Evolutionary conservation across 2,329 filamentous ascomycete genomes (phyloP).

Genomic region (Bisporella sp.): DNA sequence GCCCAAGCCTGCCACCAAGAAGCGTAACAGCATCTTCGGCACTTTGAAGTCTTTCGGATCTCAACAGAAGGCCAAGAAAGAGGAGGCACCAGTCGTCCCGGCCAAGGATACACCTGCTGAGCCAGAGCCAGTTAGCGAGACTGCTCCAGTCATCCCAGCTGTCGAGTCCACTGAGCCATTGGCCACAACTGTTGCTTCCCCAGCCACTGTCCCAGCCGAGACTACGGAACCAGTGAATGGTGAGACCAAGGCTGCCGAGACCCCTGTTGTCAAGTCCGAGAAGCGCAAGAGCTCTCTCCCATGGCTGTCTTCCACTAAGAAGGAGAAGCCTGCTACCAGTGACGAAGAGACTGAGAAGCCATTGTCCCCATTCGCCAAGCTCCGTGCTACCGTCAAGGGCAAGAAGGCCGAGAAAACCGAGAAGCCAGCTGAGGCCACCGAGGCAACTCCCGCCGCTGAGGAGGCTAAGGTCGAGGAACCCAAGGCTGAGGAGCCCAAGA

Average conservation of each 20-base stretch:
- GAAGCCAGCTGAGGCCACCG: conserved; percentile 21
- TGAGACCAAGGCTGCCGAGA: conserved; percentile 33
- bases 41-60: conserved; percentile 24
- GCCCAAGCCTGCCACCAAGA: conserved; percentile 26
- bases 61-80: conserved; percentile 24
- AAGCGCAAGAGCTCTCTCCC: conserved; percentile 56
- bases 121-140: conserved; percentile 25
- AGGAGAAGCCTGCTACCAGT: conserved; percentile 38
- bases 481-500: too few relatives aligned
- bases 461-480: too few relatives aligned
- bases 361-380: conserved; percentile 28
- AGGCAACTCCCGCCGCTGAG: conserved; percentile 23
- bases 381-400: conserved; percentile 29
- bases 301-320: conserved; percentile 51
- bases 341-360: conserved; percentile 34
- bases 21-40: conserved; percentile 28
- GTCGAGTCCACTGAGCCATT: conserved; percentile 25
- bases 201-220: conserved; percentile 27
- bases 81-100: conserved; percentile 19
- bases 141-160: conserved; percentile 28
- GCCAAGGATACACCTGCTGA: conserved; percentile 29
- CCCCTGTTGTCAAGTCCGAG: conserved; percentile 32
- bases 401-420: conserved; percentile 37
- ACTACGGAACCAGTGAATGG: conserved; percentile 26
- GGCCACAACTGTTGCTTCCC: conserved; percentile 19